These are phyloP conservation scores for Closterium sp. DNA, from an alignment of 139 green algal genomes.

Conservation along the genomic window DNA sequence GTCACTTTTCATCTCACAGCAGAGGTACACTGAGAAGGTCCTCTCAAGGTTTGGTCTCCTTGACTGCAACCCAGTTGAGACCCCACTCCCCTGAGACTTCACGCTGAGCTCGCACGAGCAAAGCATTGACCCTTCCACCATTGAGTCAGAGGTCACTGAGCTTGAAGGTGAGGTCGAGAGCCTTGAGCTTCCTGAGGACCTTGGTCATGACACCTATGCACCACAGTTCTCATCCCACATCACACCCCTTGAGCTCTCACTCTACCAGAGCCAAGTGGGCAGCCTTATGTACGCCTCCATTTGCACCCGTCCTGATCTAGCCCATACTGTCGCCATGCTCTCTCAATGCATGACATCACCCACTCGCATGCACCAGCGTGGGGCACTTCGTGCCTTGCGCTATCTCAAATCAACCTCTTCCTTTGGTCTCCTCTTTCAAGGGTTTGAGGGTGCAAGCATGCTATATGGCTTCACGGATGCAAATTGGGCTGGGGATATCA, in stretches of 20 bases:
- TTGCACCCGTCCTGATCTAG: slow-evolving; percentile 17
- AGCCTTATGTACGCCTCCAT: slow-evolving; percentile 13
- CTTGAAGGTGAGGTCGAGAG: not conserved
- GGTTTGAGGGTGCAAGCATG: not conserved
- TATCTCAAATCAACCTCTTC: slow-evolving; percentile 20
- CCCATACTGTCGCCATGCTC: not conserved
- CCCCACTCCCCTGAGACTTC: not conserved
- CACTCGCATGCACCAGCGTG: slow-evolving; percentile 7
- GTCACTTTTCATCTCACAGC: not conserved
- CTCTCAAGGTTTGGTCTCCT: not conserved
- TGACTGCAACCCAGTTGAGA: not conserved
- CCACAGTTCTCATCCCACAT: not conserved
- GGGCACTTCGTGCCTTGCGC: not conserved
- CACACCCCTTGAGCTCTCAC: not conserved
- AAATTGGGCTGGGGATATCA: slow-evolving; percentile 13
- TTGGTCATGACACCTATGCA: not conserved
- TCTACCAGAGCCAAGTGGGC: slow-evolving; percentile 19
- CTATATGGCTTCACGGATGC: slow-evolving; percentile 13
- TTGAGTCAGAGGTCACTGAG: not conserved
- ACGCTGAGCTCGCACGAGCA: not conserved
- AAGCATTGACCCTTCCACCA: not conserved
- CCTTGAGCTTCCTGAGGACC: not conserved
- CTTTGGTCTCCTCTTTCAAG: slow-evolving; percentile 12
- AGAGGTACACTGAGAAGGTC: not conserved
- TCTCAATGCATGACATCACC: not conserved